Conservation (phyloP, 2,329 filamentous ascomycete species). For the Hymenotorrendiella dingleyae region DNA sequence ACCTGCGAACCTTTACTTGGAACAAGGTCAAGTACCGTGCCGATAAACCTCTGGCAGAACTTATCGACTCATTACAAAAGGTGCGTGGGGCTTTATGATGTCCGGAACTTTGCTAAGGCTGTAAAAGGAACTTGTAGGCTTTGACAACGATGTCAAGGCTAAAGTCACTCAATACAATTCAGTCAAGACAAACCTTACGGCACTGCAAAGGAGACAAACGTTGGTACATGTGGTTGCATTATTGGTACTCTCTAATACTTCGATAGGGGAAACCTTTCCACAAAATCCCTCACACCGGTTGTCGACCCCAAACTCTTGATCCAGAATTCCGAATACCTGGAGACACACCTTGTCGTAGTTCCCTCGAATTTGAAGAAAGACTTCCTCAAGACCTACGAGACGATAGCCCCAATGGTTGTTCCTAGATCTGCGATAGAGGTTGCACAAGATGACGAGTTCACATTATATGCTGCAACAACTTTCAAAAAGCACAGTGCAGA, state of each 20-base stretch:
- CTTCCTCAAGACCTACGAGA: slow-evolving; percentile 85
- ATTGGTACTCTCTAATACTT: slow-evolving; percentile 14
- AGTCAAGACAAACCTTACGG: slow-evolving; percentile 76
- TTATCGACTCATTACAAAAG: slow-evolving; percentile 86
- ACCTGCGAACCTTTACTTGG: slow-evolving; percentile 84
- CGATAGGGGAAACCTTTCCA: slow-evolving; percentile 79
- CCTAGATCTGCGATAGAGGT: slow-evolving; percentile 78
- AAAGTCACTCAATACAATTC: slow-evolving; percentile 95
- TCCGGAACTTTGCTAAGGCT: slow-evolving; percentile 1
- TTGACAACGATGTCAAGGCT: slow-evolving; percentile 91
- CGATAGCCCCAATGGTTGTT: slow-evolving; percentile 83
- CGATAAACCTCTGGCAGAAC: slow-evolving; percentile 81
- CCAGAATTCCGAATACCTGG: slow-evolving; percentile 90
- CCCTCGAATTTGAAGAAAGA: slow-evolving; percentile 77
- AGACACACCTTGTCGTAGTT: slow-evolving; percentile 89
- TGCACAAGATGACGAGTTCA: slow-evolving; percentile 83
- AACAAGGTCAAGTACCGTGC: slow-evolving; percentile 97
- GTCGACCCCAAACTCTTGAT: slow-evolving; percentile 76
- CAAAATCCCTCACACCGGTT: slow-evolving; percentile 86
- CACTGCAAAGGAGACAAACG: slow-evolving; percentile 84
- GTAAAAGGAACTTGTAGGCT: slow-evolving; percentile 72
- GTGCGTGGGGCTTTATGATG: slow-evolving; percentile 36
- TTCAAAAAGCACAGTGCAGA: slow-evolving; percentile 89
- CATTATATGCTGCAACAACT: slow-evolving; percentile 78
- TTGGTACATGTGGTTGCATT: slow-evolving; percentile 36